Percentiles rank a stretch among this genome's conserved stretches.
Conservation (phyloP, 805 yeast genomes). For the Schizosaccharomyces octosporus region DNA sequence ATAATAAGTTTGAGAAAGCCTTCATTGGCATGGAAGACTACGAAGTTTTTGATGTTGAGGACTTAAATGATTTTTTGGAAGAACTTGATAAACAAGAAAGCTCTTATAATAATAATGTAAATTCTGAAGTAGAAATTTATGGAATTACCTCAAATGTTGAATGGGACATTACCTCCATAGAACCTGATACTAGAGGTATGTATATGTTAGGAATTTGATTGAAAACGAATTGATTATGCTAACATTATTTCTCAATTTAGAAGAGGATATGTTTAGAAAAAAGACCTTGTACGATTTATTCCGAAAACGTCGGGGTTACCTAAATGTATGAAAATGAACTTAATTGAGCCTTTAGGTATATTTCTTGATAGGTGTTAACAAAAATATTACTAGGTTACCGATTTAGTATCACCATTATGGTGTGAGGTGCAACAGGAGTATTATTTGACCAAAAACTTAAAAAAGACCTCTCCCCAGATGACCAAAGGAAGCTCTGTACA, state of each 20-base stretch:
- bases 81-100: background rate
- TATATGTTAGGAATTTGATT: background rate
- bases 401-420: background rate
- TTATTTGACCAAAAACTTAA: background rate
- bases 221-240: background rate
- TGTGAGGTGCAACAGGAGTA: background rate
- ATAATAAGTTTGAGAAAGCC: background rate
- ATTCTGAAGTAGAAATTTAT: background rate
- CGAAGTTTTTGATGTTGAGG: background rate
- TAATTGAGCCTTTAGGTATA: background rate
- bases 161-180: too few relatives aligned
- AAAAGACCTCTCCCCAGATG: background rate
- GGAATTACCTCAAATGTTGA: background rate
- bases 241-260: background rate
- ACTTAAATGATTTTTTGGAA: background rate
- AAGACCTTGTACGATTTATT: background rate
- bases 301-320: background rate
- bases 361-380: background rate
- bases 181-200: too few relatives aligned
- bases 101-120: background rate
- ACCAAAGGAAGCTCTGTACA: background rate
- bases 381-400: background rate
- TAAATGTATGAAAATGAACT: background rate
- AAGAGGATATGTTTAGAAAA: background rate
- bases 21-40: background rate